Percentiles rank a stretch among this genome's conserved stretches.
phyloP scores from a whole-genome alignment of 768 basidiomycete species.

The Gloeostereum incarnatum region DNA sequence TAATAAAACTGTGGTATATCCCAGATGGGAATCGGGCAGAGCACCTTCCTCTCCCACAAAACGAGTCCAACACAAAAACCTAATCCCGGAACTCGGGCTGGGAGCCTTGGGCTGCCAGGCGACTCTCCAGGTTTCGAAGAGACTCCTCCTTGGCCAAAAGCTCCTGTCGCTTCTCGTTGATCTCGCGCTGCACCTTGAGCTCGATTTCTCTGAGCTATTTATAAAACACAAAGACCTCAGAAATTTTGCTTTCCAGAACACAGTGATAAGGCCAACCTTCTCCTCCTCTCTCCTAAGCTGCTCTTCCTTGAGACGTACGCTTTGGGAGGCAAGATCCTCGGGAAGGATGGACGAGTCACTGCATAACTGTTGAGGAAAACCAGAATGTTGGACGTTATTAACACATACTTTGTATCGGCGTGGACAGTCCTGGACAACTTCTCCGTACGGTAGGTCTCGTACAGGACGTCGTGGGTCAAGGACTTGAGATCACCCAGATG shows the following conservation, averaged over 20 bases:
- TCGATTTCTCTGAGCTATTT: conserved; percentile 90
- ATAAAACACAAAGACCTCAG: conserved; percentile 4
- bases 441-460: conserved; percentile 97
- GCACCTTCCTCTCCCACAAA: no score
- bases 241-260: not conserved
- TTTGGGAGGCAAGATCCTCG: conserved; percentile 94
- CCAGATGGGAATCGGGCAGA: no score
- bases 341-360: conserved; percentile 89
- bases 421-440: conserved; percentile 89
- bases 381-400: conserved; percentile 2
- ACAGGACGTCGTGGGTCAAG: conserved; percentile 87
- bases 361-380: conserved; percentile 12
- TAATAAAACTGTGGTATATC: no score
- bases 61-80: not conserved
- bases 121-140: conserved; percentile 84
- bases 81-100: conserved; percentile 70
- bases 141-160: conserved; percentile 94
- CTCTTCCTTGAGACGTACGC: conserved; percentile 97
- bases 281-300: conserved; percentile 96
- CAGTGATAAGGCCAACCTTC: conserved; percentile 44
- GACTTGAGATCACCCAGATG: conserved; percentile 94
- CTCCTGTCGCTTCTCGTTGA: conserved; percentile 96
- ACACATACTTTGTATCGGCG: conserved; percentile 59
- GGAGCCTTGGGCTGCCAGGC: conserved; percentile 83
- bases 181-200: conserved; percentile 95